phyloP scores from a whole-genome alignment of 23 red algal species.

The Chondrus crispus region DNA sequence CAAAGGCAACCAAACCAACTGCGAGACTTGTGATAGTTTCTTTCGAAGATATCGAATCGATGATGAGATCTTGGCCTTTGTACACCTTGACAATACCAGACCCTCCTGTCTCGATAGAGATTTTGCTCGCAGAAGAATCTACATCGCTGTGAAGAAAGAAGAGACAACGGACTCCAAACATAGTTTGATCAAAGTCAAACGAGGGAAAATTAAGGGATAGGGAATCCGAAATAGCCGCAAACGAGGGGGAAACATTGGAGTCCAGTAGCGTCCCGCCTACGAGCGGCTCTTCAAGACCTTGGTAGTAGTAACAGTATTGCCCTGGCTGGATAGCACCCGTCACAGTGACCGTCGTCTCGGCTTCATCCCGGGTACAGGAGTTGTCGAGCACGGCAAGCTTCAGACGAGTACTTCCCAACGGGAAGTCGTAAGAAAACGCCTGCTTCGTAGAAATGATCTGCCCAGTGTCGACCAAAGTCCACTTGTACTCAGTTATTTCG shows the following conservation, averaged over 20 bases:
- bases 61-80: constrained; percentile 44
- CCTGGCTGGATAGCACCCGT: constrained; percentile 54
- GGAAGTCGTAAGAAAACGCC: constrained; percentile 42
- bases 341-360: constrained; percentile 58
- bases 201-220: constrained; percentile 20
- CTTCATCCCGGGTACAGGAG: constrained; percentile 33
- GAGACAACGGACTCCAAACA: constrained; percentile 46
- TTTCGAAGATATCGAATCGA: background rate
- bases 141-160: constrained; percentile 47
- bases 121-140: background rate
- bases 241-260: background rate
- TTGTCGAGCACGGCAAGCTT: constrained; percentile 50
- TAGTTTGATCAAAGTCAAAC: constrained; percentile 3
- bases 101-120: background rate
- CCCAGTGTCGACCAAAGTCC: constrained; percentile 56
- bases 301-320: constrained; percentile 69
- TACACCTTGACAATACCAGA: constrained; percentile 33
- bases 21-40: constrained; percentile 2
- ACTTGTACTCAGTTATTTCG: constrained; percentile 45
- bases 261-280: background rate
- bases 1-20: constrained; percentile 42
- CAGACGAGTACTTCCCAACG: constrained; percentile 54
- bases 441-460: constrained; percentile 49
- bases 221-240: constrained; percentile 6
- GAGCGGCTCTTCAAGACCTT: background rate